Evolutionary conservation across 2,329 filamentous ascomycete species (phyloP).

Genomic region (Fusarium secorum): DNA sequence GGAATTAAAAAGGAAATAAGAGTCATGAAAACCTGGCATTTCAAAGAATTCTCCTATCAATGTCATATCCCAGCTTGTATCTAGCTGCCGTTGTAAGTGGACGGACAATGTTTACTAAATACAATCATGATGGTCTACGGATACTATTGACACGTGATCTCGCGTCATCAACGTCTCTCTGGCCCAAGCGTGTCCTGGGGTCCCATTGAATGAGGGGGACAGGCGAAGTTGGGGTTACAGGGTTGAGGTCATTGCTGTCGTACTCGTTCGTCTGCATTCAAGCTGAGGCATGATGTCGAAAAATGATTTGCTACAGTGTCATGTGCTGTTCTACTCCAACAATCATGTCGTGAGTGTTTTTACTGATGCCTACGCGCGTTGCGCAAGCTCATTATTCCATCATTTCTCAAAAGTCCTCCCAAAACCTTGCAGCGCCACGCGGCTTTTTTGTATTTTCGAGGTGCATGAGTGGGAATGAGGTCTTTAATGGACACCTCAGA

Average conservation of each 20-base stretch:
- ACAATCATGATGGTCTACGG: constrained; percentile 3
- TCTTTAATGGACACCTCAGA: constrained; percentile 12
- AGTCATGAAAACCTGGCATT: not conserved
- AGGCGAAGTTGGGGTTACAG: constrained; percentile 23
- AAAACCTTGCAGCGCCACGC: constrained; percentile 42
- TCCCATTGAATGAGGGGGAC: constrained; percentile 19
- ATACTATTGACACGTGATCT: constrained; percentile 45
- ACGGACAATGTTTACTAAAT: not conserved
- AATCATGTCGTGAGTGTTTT: not conserved
- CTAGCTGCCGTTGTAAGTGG: not conserved
- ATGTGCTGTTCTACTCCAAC: not conserved
- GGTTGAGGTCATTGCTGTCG: constrained; percentile 24
- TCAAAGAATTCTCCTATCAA: not conserved
- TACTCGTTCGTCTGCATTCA: not conserved
- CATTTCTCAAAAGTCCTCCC: constrained; percentile 23
- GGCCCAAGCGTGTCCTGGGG: constrained; percentile 34
- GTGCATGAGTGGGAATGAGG: constrained; percentile 7
- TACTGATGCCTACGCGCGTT: constrained; percentile 12
- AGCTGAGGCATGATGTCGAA: not conserved
- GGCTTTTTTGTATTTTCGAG: constrained; percentile 27
- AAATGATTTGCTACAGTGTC: not conserved
- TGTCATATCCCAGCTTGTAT: not conserved
- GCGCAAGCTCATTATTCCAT: not conserved
- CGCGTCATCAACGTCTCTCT: constrained; percentile 45
- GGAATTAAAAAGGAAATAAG: no score